phyloP scores from a whole-genome alignment of 2,329 filamentous ascomycete species.

The Fusarium gaditjirri region DNA sequence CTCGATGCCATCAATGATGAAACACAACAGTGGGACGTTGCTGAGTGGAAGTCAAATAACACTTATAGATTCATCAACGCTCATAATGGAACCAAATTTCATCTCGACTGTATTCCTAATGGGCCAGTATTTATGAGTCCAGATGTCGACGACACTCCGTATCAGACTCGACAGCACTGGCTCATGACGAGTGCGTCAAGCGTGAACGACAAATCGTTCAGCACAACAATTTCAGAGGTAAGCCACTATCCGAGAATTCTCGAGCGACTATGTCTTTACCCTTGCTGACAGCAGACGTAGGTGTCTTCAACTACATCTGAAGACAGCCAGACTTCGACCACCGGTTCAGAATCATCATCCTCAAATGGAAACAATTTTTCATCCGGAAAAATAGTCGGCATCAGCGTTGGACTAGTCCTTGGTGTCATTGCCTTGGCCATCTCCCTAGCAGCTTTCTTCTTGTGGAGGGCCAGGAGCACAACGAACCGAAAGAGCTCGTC shows the following conservation, averaged over 20 bases:
- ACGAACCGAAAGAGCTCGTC: background rate
- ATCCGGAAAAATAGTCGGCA: background rate
- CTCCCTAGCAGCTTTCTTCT: background rate
- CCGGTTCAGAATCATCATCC: background rate
- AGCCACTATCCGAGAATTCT: rapidly evolving
- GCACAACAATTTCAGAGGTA: constrained; percentile 34
- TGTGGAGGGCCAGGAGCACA: background rate
- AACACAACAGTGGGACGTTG: constrained; percentile 48
- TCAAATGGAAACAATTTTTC: background rate
- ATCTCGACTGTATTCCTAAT: constrained; percentile 47
- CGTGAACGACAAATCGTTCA: constrained; percentile 47
- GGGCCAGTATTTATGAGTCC: constrained; percentile 46
- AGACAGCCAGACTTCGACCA: background rate
- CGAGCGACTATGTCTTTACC: rapidly evolving
- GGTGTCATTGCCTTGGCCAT: background rate
- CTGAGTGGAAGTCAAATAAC: constrained; percentile 40
- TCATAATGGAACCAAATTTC: constrained; percentile 45
- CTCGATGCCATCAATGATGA: constrained; percentile 33
- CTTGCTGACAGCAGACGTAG: background rate
- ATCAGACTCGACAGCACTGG: constrained; percentile 48
- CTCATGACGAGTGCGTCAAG: constrained; percentile 44
- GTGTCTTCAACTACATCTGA: background rate
- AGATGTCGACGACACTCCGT: constrained; percentile 20
- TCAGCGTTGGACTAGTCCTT: background rate
- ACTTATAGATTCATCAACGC: constrained; percentile 46